phyloP scores from a whole-genome alignment of 2,329 filamentous ascomycete genomes.

The Ophiosphaerella herpotricha region DNA sequence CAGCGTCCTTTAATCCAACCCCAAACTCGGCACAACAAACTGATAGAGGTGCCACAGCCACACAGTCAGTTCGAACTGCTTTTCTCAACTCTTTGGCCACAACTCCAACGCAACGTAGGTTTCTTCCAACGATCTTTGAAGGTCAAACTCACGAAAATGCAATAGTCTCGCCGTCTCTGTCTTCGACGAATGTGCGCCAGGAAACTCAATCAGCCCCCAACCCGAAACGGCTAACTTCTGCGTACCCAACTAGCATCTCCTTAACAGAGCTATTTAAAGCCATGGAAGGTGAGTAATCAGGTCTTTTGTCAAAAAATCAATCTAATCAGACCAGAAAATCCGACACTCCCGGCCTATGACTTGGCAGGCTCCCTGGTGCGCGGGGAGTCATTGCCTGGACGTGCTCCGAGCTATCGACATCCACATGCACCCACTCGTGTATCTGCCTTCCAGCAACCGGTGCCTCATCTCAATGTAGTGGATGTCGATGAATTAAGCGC shows the following conservation, averaged over 20 bases:
- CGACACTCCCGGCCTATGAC: not conserved
- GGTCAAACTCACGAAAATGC: constrained; percentile 1
- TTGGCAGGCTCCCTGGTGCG: not conserved
- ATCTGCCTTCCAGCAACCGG: not conserved
- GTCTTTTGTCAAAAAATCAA: not conserved
- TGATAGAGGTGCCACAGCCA: not conserved
- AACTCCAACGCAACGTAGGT: too few relatives aligned
- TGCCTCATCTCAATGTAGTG: constrained; percentile 7
- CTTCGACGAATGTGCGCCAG: not conserved
- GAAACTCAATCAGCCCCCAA: not conserved
- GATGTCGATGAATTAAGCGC: constrained; percentile 22
- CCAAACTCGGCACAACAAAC: not conserved
- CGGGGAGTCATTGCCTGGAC: not conserved
- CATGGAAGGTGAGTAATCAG: not conserved
- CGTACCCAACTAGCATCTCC: not conserved
- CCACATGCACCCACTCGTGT: not conserved
- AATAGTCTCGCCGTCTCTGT: constrained; percentile 10
- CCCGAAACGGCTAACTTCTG: not conserved
- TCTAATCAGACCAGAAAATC: not conserved
- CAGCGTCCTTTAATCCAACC: constrained; percentile 12
- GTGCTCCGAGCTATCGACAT: not conserved
- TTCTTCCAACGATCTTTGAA: too few relatives aligned
- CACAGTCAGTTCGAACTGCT: too few relatives aligned
- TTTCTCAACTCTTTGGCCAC: too few relatives aligned
- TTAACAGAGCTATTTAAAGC: constrained; percentile 1